These are phyloP conservation scores for Tulasnella sp. DNA, from an alignment of 768 basidiomycete species.

Conservation along the genomic window DNA sequence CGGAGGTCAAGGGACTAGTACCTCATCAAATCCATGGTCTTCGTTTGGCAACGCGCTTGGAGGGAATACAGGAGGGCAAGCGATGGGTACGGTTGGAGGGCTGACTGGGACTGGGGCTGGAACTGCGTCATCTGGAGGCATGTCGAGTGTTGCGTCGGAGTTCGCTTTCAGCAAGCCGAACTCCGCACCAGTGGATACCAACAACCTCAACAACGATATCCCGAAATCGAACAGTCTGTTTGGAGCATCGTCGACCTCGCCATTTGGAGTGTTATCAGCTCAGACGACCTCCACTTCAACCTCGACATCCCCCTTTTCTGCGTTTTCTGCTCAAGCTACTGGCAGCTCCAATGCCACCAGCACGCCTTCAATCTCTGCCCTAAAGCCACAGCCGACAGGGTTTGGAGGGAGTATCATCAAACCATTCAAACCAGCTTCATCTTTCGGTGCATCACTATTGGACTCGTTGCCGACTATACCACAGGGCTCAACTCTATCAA, in stretches of 20 bases:
- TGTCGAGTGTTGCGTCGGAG: constrained; percentile 63
- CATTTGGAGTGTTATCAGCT: constrained; percentile 18
- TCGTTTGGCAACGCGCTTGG: constrained; percentile 12
- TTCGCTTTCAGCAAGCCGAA: constrained; percentile 38
- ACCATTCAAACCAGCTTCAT: constrained; percentile 73
- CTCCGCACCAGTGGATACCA: constrained; percentile 7
- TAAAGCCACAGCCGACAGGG: constrained; percentile 42
- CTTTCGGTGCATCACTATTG: constrained; percentile 65
- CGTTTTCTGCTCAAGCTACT: constrained; percentile 44
- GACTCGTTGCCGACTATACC: constrained; percentile 67
- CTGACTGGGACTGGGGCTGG: background rate
- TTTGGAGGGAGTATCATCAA: constrained; percentile 45
- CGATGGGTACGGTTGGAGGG: too few relatives aligned
- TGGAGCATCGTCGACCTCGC: background rate
- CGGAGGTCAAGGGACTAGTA: background rate
- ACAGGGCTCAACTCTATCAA: constrained; percentile 7
- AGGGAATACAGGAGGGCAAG: too few relatives aligned
- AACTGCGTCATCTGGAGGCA: constrained; percentile 20
- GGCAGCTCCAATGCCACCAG: constrained; percentile 32
- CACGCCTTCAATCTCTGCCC: constrained; percentile 23
- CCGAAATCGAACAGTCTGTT: background rate
- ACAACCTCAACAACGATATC: constrained; percentile 9
- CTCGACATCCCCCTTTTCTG: constrained; percentile 36
- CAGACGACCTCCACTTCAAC: constrained; percentile 28
- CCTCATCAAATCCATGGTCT: constrained; percentile 20